A percentile compares a stretch with the other conserved stretches of the same genome.
phyloP scores from a whole-genome alignment of 108 stramenopile species.

The Pseudonitzschia delicatissima region DNA sequence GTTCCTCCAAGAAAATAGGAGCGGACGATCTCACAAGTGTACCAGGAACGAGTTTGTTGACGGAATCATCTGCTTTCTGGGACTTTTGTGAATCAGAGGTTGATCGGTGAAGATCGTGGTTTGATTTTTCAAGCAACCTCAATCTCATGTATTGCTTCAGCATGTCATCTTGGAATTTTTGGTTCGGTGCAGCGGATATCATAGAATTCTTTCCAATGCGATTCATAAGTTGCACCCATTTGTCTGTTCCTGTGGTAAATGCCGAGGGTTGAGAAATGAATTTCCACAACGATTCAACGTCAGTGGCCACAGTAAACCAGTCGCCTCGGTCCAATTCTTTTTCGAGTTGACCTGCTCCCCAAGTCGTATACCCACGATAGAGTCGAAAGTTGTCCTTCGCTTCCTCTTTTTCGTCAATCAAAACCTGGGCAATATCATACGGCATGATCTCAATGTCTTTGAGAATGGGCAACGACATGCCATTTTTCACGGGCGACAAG shows the following conservation, averaged over 20 bases:
- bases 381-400: conserved; percentile 28
- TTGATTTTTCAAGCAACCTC: conserved; percentile 3
- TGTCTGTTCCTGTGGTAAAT: conserved; percentile 59
- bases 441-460: conserved; percentile 20
- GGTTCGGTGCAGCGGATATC: conserved; percentile 2
- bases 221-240: conserved; percentile 69
- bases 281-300: conserved; percentile 42
- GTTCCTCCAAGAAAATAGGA: conserved; percentile 72
- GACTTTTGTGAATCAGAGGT: background rate
- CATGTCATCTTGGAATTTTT: conserved; percentile 78
- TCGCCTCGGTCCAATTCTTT: conserved; percentile 72
- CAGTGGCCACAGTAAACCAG: conserved; percentile 87
- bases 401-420: conserved; percentile 20
- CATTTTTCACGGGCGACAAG: conserved; percentile 11
- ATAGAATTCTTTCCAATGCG: conserved; percentile 14
- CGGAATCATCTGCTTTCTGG: background rate
- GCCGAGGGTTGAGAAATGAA: background rate
- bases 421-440: conserved; percentile 10
- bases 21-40: conserved; percentile 57
- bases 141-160: conserved; percentile 71
- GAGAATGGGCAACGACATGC: conserved; percentile 7
- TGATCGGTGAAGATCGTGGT: conserved; percentile 9
- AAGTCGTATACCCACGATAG: conserved; percentile 42
- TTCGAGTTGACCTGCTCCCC: conserved; percentile 60
- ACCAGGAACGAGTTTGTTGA: conserved; percentile 26